phyloP scores from a whole-genome alignment of 1,139 yeast species.

The Debaryomyces fabryi region DNA sequence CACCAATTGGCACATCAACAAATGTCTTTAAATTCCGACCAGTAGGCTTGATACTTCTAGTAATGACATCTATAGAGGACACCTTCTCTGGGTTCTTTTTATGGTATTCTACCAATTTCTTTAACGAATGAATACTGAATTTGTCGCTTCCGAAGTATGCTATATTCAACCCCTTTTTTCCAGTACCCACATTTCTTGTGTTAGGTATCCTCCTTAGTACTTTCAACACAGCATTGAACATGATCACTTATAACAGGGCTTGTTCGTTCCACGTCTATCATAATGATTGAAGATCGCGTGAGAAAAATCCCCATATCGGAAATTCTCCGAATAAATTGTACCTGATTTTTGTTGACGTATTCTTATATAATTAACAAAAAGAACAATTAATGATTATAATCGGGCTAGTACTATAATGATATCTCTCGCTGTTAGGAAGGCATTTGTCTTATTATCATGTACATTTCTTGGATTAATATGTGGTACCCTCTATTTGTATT shows the following conservation, averaged over 20 bases:
- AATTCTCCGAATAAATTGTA: not conserved
- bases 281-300: constrained; percentile 2
- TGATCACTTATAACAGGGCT: not conserved
- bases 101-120: constrained; percentile 42
- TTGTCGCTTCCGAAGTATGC: constrained; percentile 84
- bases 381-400: not conserved
- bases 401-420: constrained; percentile 14
- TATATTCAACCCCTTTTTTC: constrained; percentile 25
- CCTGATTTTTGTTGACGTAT: constrained; percentile 1
- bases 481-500: constrained; percentile 63
- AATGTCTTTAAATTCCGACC: constrained; percentile 61
- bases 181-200: not conserved
- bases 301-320: constrained; percentile 1
- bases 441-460: constrained; percentile 45
- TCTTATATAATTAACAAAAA: not conserved
- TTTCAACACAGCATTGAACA: not conserved
- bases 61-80: constrained; percentile 59
- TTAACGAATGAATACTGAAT: constrained; percentile 66
- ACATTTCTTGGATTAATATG: constrained; percentile 56
- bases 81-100: constrained; percentile 31
- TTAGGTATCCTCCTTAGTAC: not conserved
- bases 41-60: constrained; percentile 68
- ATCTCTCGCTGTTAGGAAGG: constrained; percentile 33
- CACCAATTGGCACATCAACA: constrained; percentile 60
- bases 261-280: not conserved